Percentiles rank a stretch among this genome's conserved stretches.
Evolutionary conservation across 768 basidiomycete genomes (phyloP).

Genomic region (Dictyophora rubrovolvata): DNA sequence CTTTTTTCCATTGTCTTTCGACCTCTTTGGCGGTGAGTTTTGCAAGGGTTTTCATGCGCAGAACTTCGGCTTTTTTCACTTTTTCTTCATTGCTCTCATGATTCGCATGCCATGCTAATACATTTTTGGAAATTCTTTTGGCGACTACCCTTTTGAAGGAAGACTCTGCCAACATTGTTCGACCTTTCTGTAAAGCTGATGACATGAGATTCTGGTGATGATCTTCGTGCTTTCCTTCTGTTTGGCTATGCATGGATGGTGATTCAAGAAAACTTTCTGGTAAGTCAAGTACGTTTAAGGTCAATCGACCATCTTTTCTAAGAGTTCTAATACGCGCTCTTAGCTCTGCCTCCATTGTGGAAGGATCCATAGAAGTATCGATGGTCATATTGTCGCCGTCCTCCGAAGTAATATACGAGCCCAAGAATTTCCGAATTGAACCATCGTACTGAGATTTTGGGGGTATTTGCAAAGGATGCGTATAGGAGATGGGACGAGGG

Average conservation of each 20-base stretch:
- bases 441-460: slow-evolving; percentile 37
- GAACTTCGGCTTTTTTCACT: slow-evolving; percentile 63
- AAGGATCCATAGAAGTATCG: slow-evolving; percentile 27
- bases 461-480: slow-evolving; percentile 57
- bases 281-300: slow-evolving; percentile 19
- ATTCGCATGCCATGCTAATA: slow-evolving; percentile 42
- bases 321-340: slow-evolving; percentile 34
- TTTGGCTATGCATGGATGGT: background rate
- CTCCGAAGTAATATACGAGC: slow-evolving; percentile 48
- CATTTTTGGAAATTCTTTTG: slow-evolving; percentile 47
- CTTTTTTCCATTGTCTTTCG: slow-evolving; percentile 77
- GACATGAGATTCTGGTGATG: slow-evolving; percentile 16
- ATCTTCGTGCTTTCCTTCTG: slow-evolving; percentile 15
- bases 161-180: slow-evolving; percentile 23
- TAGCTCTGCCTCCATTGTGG: slow-evolving; percentile 33
- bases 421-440: slow-evolving; percentile 47
- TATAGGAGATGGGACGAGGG: slow-evolving; percentile 50
- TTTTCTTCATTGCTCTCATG: slow-evolving; percentile 61
- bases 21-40: slow-evolving; percentile 65
- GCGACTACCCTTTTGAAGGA: slow-evolving; percentile 39
- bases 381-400: slow-evolving; percentile 39
- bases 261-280: slow-evolving; percentile 21
- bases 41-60: slow-evolving; percentile 51
- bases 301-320: slow-evolving; percentile 38
- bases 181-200: background rate